Percentiles rank a stretch among this genome's conserved stretches.
These are phyloP conservation scores for Blastomyces emzantsi DNA, from an alignment of 2,329 filamentous ascomycete genomes.

Conservation along the genomic window DNA sequence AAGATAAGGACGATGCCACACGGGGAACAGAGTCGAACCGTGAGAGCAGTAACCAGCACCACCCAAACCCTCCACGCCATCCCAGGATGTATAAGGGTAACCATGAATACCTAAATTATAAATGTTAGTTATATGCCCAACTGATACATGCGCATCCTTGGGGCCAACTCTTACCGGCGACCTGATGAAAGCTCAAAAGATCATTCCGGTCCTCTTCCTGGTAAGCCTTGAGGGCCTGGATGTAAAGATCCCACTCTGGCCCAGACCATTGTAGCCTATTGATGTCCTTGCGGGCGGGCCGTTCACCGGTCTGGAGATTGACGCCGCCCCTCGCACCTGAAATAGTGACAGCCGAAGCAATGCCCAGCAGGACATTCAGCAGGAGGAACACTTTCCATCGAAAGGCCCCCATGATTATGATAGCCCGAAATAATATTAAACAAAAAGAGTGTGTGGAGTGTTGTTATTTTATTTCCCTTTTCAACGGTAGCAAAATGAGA, in stretches of 20 bases:
- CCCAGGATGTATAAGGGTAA: conserved; percentile 55
- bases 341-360: conserved; percentile 18
- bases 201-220: conserved; percentile 56
- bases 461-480: not conserved
- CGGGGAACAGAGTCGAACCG: conserved; percentile 62
- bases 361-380: conserved; percentile 2
- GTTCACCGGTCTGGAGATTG: conserved; percentile 22
- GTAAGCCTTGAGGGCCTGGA: conserved; percentile 65
- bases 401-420: conserved; percentile 4
- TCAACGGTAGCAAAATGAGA: not conserved
- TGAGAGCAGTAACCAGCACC: conserved; percentile 68
- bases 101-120: conserved; percentile 62
- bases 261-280: conserved; percentile 54
- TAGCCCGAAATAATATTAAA: conserved; percentile 6
- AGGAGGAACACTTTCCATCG: conserved; percentile 2
- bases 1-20: conserved; percentile 79
- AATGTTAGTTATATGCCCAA: not conserved
- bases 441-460: not conserved
- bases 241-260: conserved; percentile 61
- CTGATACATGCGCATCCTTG: too few species aligned
- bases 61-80: conserved; percentile 43
- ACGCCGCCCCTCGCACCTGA: conserved; percentile 22
- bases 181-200: conserved; percentile 65
- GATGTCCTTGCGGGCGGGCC: conserved; percentile 54
- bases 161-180: conserved; percentile 51